Conservation (phyloP, 1,284 basidiomycete species). For the Marasmius tenuissimus region DNA sequence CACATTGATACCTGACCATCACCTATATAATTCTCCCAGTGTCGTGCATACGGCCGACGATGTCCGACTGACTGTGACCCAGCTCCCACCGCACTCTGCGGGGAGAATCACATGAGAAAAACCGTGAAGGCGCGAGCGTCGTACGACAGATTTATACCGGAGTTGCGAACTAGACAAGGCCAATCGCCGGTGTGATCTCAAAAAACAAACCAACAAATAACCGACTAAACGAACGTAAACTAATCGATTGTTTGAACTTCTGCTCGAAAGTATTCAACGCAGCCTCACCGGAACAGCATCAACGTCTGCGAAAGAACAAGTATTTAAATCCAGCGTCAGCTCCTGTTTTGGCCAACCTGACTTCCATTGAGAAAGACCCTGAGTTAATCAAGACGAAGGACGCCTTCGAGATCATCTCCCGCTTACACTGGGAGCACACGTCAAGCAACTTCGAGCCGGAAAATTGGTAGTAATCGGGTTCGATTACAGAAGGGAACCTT, state of each 20-base stretch:
- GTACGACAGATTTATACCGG: too few species aligned
- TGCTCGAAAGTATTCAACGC: slow-evolving; percentile 12
- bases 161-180: too few species aligned
- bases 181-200: too few species aligned
- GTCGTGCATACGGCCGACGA: too few species aligned
- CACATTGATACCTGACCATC: too few species aligned
- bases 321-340: slow-evolving; percentile 6
- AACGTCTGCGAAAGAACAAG: neutral
- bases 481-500: slow-evolving; percentile 5
- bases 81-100: too few species aligned
- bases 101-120: too few species aligned
- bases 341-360: neutral
- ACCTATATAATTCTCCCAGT: too few species aligned
- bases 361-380: neutral
- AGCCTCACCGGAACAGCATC: slow-evolving; percentile 8
- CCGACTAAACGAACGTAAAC: slow-evolving; percentile 11
- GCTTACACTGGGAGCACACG: slow-evolving; percentile 9
- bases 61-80: too few species aligned
- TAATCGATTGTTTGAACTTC: slow-evolving; percentile 11
- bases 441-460: slow-evolving; percentile 10
- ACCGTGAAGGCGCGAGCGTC: too few species aligned
- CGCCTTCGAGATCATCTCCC: slow-evolving; percentile 11
- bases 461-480: slow-evolving; percentile 4
- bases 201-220: too few species aligned
- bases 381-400: neutral